Evolutionary conservation across 805 yeast species (phyloP), one percentile per base, ranked within the genome.

Genomic region (Kuraishia molischiana): DNA sequence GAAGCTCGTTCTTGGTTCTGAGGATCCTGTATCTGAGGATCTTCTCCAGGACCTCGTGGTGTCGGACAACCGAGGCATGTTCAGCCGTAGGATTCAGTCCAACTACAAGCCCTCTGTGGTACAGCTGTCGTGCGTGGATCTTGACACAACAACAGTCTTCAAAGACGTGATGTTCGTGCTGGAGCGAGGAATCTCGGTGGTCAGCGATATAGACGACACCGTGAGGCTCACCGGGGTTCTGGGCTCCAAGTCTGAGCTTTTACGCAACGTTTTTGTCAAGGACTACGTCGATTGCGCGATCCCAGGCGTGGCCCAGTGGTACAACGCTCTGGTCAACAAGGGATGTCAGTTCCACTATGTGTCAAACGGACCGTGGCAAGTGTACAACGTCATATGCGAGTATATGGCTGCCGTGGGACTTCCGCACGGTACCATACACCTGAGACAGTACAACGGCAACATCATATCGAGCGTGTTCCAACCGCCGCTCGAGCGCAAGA

Each of bases 201-300:
- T 92, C 18, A 79, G 89, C 49, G 99, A 92, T 56, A 79, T 92
- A 31, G 99, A 92, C 54, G 99, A 92, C 53, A 92, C 99, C 0
- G 78, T 90, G 26, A 83, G 92, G 50, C 66, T 75, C 31, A 87
- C 98, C 0, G 97, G 97, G 2, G 90, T 92, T 1, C 69, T 84
- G 24, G 90, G 90, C 1, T 95, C 89, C 43, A 87, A 85, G 58
- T 68, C 94, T 41, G 85, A 83, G 29, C 66, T 90, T 45, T 77
- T 92, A 58, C 67, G 81, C 41, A 89, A 83, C 50, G 79, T 87
- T 1, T 76, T 92, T 41, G 70, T 83, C 2, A 76, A 74, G 34
- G 79, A 77, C 31, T 74, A 74, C 37, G 57, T 66, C 4, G 73
- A 70, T n/a, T 80, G 95, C 75, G 69, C 67, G 36, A 73, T 92